A percentile compares a stretch with the other conserved stretches of the same genome.
phyloP scores from a whole-genome alignment of 768 basidiomycete species.

The Lyophyllum decastes region DNA sequence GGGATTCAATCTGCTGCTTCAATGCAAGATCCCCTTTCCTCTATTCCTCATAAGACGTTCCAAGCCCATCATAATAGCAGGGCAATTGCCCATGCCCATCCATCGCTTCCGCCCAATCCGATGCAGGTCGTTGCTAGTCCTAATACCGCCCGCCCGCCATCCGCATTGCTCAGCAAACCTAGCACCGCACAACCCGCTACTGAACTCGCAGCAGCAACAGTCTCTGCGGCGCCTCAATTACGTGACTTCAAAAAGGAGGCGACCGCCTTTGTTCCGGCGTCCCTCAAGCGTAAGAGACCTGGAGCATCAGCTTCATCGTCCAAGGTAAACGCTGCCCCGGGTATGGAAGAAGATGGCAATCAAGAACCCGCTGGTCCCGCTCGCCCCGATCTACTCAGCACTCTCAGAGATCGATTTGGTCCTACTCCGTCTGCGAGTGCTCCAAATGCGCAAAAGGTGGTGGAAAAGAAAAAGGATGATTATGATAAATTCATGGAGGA shows the following conservation, averaged over 20 bases:
- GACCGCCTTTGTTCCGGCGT: slow-evolving; percentile 85
- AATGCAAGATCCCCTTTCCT: slow-evolving; percentile 76
- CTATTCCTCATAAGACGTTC: slow-evolving; percentile 76
- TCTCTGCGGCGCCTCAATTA: slow-evolving; percentile 83
- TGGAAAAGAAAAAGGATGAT: slow-evolving; percentile 57
- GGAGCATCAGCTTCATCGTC: slow-evolving; percentile 32
- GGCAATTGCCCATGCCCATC: slow-evolving; percentile 32
- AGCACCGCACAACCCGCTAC: slow-evolving; percentile 29
- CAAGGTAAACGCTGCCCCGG: slow-evolving; percentile 68
- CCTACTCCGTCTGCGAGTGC: slow-evolving; percentile 28
- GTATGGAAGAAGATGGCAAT: slow-evolving; percentile 37
- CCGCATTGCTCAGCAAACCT: slow-evolving; percentile 34
- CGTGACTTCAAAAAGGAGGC: slow-evolving; percentile 96
- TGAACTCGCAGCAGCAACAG: slow-evolving; percentile 57
- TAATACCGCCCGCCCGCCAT: slow-evolving; percentile 27
- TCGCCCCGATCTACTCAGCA: slow-evolving; percentile 67
- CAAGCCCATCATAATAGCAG: slow-evolving; percentile 67
- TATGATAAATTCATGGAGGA: slow-evolving; percentile 79
- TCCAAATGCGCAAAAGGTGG: slow-evolving; percentile 22
- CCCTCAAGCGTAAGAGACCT: slow-evolving; percentile 75
- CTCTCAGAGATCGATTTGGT: slow-evolving; percentile 64
- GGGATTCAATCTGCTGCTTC: slow-evolving; percentile 50
- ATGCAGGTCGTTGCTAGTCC: slow-evolving; percentile 20
- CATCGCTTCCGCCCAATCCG: slow-evolving; percentile 47
- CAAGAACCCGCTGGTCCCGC: slow-evolving; percentile 32